Conservation (phyloP, 768 basidiomycete genomes). For the Lactarius vividus region DNA sequence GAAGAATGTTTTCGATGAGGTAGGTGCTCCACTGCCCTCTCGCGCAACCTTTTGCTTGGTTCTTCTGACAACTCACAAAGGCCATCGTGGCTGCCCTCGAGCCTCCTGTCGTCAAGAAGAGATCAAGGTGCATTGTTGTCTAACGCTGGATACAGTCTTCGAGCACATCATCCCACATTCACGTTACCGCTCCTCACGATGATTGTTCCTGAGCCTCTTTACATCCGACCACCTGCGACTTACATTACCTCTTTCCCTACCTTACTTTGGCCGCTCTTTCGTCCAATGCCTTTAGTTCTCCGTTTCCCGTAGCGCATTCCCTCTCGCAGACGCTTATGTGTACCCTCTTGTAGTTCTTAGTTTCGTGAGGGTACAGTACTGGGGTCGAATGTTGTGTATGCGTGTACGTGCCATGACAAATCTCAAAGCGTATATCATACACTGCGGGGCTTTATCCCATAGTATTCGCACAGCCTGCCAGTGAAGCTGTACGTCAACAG, state of each 20-base stretch:
- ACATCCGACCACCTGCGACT: constrained; percentile 19
- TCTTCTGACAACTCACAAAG: constrained; percentile 39
- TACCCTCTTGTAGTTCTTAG: constrained; percentile 38
- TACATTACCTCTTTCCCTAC: constrained; percentile 22
- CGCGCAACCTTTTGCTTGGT: not conserved
- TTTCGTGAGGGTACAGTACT: constrained; percentile 34
- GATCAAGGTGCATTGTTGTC: constrained; percentile 77
- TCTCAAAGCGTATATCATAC: not conserved
- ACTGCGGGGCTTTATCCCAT: not conserved
- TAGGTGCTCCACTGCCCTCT: constrained; percentile 40
- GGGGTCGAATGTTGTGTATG: constrained; percentile 31
- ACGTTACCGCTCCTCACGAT: constrained; percentile 26
- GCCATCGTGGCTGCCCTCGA: constrained; percentile 99
- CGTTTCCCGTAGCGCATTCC: constrained; percentile 20
- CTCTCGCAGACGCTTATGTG: constrained; percentile 21
- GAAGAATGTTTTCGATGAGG: constrained; percentile 99
- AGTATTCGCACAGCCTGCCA: no score
- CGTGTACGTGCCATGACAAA: not conserved
- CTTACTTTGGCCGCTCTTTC: constrained; percentile 26
- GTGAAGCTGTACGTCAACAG: no score
- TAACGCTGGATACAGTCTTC: constrained; percentile 44
- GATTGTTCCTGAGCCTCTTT: constrained; percentile 22
- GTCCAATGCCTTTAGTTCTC: constrained; percentile 29
- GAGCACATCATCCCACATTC: constrained; percentile 24
- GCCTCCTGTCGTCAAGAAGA: constrained; percentile 87